Base-by-base conservation (phyloP, 768 basidiomycete genomes). In the Hirschioporus abietinus region DNA sequence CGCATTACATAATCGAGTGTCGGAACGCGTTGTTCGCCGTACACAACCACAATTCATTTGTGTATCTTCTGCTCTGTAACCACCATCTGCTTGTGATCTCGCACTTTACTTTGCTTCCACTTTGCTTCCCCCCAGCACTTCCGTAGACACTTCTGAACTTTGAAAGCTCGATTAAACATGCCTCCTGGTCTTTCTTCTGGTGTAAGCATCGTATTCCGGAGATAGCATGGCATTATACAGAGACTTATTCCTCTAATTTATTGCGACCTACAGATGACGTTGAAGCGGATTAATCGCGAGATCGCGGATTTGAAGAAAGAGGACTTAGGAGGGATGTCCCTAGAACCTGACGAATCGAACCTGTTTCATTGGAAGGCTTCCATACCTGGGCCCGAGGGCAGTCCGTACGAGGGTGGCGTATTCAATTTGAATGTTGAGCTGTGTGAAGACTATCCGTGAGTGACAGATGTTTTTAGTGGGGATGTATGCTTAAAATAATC, bases 201-300 rank as follows among this genome's bases (percentile, higher is more conserved):
- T 52, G 42, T 52, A 52, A 52, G 42, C 20, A 20, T 20, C 2
- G 15, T 15, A 52, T 12, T 52, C 12, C 42, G 20, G 12, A 15
- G 12, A 52, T 52, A 52, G 15, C 15, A 20, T 52, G 20, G 42
- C 12, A 15, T 52, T 52, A 52, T 52, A 12, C 20, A 20, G 5
- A 52, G 42, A 24, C 60, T 25, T 24, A 34, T 61, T 61, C 30
- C 23, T 61, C 30, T 8, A 10, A 10, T 27, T 60, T 23, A 7
- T 60, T 20, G 7, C 20, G 12, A 61, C 9, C 9, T 34, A 15
- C 60, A 84, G 84, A 86, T 85, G 72, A 90, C 92, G 7, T 76
- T 92, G 70, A 94, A 92, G 78, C 89, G 92, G 59, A 94, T 95
- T 57, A 85, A 90, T 69, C 88, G 90, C 67, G 92, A 95, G 77